Conservation (phyloP, 257 asterid species). For the Agastache rugosa region DNA sequence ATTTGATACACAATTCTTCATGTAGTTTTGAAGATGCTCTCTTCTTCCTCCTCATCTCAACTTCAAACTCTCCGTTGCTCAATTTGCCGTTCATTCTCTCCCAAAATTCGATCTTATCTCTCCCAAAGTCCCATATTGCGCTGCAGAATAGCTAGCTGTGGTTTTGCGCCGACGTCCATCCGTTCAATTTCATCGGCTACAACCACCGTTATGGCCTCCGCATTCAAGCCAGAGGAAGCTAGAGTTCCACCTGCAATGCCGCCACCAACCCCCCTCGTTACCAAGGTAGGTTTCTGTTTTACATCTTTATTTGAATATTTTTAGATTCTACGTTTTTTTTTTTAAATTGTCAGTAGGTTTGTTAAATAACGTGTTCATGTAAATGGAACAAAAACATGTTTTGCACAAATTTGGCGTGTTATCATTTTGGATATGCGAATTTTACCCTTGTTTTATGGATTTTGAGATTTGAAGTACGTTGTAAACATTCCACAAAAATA, state of each 20-base stretch:
- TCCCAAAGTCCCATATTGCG: background rate
- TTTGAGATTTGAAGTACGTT: background rate
- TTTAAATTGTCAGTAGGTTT: background rate
- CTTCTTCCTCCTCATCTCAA: constrained; percentile 43
- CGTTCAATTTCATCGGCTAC: constrained; percentile 40
- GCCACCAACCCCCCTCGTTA: constrained; percentile 61
- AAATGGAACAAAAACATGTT: background rate
- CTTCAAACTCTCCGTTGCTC: constrained; percentile 33
- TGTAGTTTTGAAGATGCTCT: constrained; percentile 26
- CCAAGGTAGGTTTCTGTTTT: constrained; percentile 49
- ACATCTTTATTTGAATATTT: background rate
- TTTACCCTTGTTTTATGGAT: background rate
- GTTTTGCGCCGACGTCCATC: constrained; percentile 34
- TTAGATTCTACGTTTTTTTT: too few relatives aligned
- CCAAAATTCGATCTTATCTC: constrained; percentile 23
- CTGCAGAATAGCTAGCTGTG: background rate
- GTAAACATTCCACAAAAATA: background rate
- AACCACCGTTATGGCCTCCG: constrained; percentile 42
- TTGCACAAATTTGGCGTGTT: background rate
- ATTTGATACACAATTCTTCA: background rate
- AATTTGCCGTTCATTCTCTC: constrained; percentile 25
- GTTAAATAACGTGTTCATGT: constrained; percentile 2
- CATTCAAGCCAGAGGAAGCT: constrained; percentile 68
- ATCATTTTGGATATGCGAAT: background rate
- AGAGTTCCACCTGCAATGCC: constrained; percentile 75